phyloP scores from a whole-genome alignment of 208 protist genomes.

The Porcisia hertigi region DNA sequence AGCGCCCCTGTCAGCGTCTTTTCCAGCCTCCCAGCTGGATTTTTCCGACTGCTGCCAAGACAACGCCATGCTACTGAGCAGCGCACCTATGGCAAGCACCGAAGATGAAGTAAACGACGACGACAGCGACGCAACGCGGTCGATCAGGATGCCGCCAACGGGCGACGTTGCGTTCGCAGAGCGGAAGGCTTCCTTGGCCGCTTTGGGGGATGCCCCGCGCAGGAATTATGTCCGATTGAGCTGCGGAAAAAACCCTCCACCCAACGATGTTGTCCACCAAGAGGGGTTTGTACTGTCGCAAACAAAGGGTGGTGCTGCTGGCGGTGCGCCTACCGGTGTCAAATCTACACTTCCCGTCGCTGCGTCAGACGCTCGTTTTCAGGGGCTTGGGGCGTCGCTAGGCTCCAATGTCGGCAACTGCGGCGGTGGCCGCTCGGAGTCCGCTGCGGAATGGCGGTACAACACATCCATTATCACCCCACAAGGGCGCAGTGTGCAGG shows the following conservation, averaged over 20 bases:
- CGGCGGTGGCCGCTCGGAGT: neutral
- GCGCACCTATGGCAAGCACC: neutral
- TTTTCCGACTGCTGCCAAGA: neutral
- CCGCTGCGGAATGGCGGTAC: neutral
- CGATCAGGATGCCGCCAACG: neutral
- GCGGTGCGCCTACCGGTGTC: neutral
- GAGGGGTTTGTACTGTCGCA: too few species aligned
- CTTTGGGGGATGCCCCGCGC: conserved; percentile 42
- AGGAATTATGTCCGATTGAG: conserved; percentile 42
- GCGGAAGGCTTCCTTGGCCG: conserved; percentile 3
- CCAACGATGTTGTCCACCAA: neutral
- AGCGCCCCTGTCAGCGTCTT: neutral
- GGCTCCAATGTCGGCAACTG: neutral
- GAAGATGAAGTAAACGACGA: conserved; percentile 7
- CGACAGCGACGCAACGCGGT: neutral
- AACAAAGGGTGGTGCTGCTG: neutral
- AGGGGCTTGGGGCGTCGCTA: neutral
- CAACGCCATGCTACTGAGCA: conserved; percentile 10
- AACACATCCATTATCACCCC: conserved; percentile 3
- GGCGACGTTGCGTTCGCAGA: neutral
- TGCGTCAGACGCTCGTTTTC: neutral
- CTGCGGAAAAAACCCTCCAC: conserved; percentile 8
- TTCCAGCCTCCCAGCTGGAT: conserved; percentile 3
- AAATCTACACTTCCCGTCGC: too few species aligned
- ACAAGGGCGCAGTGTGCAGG: conserved; percentile 2